Conservation (phyloP, 495 filamentous ascomycete genomes). For the Aspergillus panamensis region DNA sequence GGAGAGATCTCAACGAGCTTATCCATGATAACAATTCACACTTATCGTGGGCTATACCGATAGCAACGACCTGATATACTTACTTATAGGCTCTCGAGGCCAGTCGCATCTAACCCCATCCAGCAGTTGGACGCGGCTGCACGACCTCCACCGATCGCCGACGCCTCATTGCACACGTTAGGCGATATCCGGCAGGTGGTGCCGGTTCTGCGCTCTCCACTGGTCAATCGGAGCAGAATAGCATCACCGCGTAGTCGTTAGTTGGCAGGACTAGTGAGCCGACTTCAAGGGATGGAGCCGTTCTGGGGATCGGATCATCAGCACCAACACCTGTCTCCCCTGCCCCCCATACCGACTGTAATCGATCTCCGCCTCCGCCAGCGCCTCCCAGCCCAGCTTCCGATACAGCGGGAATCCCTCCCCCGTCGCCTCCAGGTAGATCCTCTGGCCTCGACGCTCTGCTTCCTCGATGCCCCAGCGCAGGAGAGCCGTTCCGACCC, state of each 20-base stretch:
- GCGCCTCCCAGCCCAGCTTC: conserved; percentile 44
- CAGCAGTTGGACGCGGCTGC: conserved; percentile 13
- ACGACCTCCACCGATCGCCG: neutral
- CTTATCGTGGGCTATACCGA: no score
- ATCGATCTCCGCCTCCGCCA: conserved; percentile 41
- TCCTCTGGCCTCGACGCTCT: conserved; percentile 42
- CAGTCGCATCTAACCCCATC: neutral
- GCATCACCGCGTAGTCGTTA: neutral
- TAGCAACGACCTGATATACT: neutral
- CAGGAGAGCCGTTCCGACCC: conserved; percentile 47
- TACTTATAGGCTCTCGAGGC: no score
- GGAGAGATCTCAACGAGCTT: conserved; percentile 47
- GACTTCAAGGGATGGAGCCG: no score
- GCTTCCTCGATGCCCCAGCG: conserved; percentile 48
- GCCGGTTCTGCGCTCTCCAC: neutral
- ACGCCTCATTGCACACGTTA: conserved; percentile 8
- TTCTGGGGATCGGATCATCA: conserved; percentile 29
- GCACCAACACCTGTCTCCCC: conserved; percentile 24
- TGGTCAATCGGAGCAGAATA: neutral
- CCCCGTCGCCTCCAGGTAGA: conserved; percentile 55
- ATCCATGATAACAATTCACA: no score
- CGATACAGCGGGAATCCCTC: conserved; percentile 50
- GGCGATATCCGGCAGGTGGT: conserved; percentile 20
- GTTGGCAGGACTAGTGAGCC: no score
- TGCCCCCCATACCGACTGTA: conserved; percentile 32